Percentiles rank a stretch among this genome's conserved stretches.
phyloP scores from a whole-genome alignment of 2,329 filamentous ascomycete species.

The Tolypocladium capitatum region DNA sequence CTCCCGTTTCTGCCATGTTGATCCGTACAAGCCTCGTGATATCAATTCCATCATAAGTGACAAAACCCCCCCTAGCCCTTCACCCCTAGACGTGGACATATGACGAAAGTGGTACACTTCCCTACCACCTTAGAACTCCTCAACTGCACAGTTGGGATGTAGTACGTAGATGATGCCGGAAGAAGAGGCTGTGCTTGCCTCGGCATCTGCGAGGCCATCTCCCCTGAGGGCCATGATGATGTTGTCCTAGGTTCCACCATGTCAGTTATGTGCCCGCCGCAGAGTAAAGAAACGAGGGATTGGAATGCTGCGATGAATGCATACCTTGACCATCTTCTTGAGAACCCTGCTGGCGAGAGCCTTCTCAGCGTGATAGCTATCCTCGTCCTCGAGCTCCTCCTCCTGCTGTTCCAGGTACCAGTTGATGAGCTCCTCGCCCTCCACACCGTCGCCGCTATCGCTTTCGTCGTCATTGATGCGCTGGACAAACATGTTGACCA shows the following conservation, averaged over 20 bases:
- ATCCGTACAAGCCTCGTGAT: neutral
- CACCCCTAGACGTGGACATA: neutral
- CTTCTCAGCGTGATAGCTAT: constrained; percentile 66
- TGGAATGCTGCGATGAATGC: neutral
- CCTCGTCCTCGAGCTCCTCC: constrained; percentile 64
- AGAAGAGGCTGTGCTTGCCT: constrained; percentile 26
- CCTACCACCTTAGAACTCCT: constrained; percentile 34
- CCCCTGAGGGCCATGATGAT: constrained; percentile 71
- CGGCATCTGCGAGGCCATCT: constrained; percentile 38
- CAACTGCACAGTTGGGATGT: constrained; percentile 86
- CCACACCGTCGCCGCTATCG: constrained; percentile 65
- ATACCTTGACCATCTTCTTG: constrained; percentile 90
- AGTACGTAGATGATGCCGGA: constrained; percentile 61
- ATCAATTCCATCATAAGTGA: neutral
- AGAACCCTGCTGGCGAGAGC: constrained; percentile 70
- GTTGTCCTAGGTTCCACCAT: constrained; percentile 56
- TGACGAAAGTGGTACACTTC: neutral
- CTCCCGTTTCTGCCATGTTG: constrained; percentile 1
- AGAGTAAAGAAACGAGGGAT: neutral
- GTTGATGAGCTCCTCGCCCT: constrained; percentile 64
- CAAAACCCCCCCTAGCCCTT: neutral
- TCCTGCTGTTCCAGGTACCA: constrained; percentile 95
- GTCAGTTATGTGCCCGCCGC: constrained; percentile 12
- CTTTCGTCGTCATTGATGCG: constrained; percentile 75
- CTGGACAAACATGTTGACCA: constrained; percentile 74